These are phyloP conservation scores for Ligustrum vulgare DNA, from an alignment of 257 asterid species.

Conservation along the genomic window DNA sequence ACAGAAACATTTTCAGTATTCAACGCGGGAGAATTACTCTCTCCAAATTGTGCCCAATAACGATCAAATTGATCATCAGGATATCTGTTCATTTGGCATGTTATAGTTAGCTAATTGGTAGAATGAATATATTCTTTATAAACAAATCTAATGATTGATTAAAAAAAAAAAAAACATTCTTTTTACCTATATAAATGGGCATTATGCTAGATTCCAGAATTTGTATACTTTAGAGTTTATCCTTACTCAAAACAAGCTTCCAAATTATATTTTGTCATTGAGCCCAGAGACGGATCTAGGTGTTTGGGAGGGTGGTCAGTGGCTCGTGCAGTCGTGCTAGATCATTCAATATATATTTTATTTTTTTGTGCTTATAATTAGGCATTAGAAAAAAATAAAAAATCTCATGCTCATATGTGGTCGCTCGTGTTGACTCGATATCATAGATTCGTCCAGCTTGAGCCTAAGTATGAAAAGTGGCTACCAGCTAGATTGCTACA, in stretches of 20 bases:
- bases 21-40: constrained; percentile 39
- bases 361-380: too few relatives aligned
- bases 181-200: not conserved
- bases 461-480: not conserved
- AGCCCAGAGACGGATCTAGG: too few relatives aligned
- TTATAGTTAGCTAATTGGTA: constrained; percentile 15
- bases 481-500: not conserved
- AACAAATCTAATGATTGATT: not conserved
- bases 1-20: constrained; percentile 42
- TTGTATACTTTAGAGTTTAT: not conserved
- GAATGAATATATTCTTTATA: not conserved
- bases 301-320: too few relatives aligned
- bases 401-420: too few relatives aligned
- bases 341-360: too few relatives aligned
- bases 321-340: too few relatives aligned
- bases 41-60: constrained; percentile 76
- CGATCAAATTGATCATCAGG: constrained; percentile 89
- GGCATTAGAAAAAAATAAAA: too few relatives aligned
- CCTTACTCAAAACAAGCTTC: not conserved
- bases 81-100: constrained; percentile 47
- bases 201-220: constrained; percentile 10
- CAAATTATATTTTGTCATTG: too few relatives aligned
- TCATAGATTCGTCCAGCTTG: too few relatives aligned
- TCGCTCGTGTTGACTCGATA: too few relatives aligned
- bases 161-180: not conserved